Evolutionary conservation across 805 yeast species (phyloP), one percentile per base, ranked within the genome.

Genomic region (Nakazawaea pomicola): DNA sequence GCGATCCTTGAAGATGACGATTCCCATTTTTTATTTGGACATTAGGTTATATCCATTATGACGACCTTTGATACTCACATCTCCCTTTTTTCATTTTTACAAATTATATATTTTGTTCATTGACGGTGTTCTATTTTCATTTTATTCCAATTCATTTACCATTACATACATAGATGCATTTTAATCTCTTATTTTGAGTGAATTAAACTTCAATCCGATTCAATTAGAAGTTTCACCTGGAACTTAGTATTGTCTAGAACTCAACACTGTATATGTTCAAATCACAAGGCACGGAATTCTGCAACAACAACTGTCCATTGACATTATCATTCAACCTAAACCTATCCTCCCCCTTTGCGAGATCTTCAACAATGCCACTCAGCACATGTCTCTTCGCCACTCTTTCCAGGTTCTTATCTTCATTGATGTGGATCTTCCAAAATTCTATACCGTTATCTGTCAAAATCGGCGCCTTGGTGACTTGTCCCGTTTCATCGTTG

Each of bases 301-400:
- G 10, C 18, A 53, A 46, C 3, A 60, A 52, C 7, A 55, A 17
- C 11, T 44, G 30, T 1, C 90, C 95, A 57, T 90, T 90, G 8
- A 71, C 61, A 24, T 74, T 53, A 56, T 89, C 96, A 51, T 76
- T 80, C 3, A 60, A 55, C 38, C 68, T 69, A 20, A 72, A 79
- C 41, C 78, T 63, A 9, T 57, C 61, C 3, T 59, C 54, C 0
- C 89, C 90, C 44, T 71, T 74, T 40, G 73, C 68, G 9, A 71
- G 48, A 5, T 62, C 56, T 2, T 49, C 35, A 1, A 70, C 78
- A 9, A 81, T 59, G 0, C 84, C 84, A n/a, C 81, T 67, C 4
- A 60, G 52, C 12, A 80, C 49, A 58, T 89, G 96, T 38, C 95
- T 62, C 38, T 65, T 61, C 0, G 86, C 80, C 1, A 87, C 78